phyloP scores from a whole-genome alignment of 495 filamentous ascomycete genomes.

The Neurospora terricola region DNA sequence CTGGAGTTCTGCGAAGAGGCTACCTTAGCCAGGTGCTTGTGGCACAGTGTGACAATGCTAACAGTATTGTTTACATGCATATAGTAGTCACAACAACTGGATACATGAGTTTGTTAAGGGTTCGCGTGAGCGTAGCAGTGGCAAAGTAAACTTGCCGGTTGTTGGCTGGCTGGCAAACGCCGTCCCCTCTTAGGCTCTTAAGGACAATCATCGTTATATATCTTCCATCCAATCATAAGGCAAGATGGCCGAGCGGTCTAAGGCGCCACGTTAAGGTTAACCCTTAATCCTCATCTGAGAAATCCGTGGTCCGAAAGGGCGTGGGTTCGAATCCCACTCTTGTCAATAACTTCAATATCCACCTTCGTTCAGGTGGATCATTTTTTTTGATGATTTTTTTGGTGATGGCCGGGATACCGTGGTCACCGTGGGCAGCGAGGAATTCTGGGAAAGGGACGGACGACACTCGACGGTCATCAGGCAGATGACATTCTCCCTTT shows the following conservation, averaged over 20 bases:
- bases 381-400: neutral
- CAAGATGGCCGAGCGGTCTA: neutral
- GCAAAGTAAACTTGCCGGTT: neutral
- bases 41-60: no score
- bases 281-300: neutral
- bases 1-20: neutral
- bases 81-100: neutral
- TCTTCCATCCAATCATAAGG: neutral
- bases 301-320: constrained; percentile 24
- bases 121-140: no score
- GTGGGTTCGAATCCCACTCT: constrained; percentile 30
- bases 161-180: neutral
- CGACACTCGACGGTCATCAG: no score
- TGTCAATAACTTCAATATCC: constrained; percentile 2
- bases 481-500: no score
- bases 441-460: no score
- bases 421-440: no score
- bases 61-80: no score
- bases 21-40: no score
- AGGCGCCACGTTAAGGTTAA: neutral
- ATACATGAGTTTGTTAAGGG: no score
- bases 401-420: neutral
- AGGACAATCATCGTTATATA: neutral
- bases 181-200: neutral
- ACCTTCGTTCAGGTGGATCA: neutral